phyloP scores from a whole-genome alignment of 441 rosid species.

The Hura crepitans region DNA sequence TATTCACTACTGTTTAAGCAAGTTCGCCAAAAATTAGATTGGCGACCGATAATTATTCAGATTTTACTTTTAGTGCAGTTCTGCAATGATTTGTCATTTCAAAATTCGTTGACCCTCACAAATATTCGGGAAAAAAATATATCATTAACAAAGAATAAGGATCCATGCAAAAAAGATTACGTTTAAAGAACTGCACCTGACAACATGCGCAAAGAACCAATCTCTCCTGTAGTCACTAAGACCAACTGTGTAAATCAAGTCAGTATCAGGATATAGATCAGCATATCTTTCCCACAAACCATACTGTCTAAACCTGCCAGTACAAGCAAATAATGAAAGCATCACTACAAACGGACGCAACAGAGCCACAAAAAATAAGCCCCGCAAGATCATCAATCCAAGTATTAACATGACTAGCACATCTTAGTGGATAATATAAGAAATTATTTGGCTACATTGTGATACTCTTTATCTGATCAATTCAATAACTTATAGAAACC shows the following conservation, averaged over 20 bases:
- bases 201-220: constrained; percentile 69
- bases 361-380: constrained; percentile 12
- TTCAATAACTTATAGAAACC: background rate
- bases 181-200: constrained; percentile 38
- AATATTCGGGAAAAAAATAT: background rate
- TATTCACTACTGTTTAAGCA: background rate
- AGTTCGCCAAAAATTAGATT: background rate
- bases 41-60: background rate
- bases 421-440: background rate
- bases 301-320: constrained; percentile 62
- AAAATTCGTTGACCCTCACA: background rate
- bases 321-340: background rate
- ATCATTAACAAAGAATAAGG: background rate
- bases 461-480: background rate
- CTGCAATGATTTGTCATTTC: background rate
- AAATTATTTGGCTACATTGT: background rate
- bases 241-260: constrained; percentile 59
- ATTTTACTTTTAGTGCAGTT: constrained; percentile 4
- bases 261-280: constrained; percentile 49
- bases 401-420: background rate
- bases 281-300: constrained; percentile 58
- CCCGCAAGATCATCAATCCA: background rate
- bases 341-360: background rate
- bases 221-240: constrained; percentile 45
- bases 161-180: background rate